Percentiles rank a stretch among this genome's conserved stretches.
These are phyloP conservation scores for Penicillium coprophilum DNA, from an alignment of 495 filamentous ascomycete species.

Conservation along the genomic window DNA sequence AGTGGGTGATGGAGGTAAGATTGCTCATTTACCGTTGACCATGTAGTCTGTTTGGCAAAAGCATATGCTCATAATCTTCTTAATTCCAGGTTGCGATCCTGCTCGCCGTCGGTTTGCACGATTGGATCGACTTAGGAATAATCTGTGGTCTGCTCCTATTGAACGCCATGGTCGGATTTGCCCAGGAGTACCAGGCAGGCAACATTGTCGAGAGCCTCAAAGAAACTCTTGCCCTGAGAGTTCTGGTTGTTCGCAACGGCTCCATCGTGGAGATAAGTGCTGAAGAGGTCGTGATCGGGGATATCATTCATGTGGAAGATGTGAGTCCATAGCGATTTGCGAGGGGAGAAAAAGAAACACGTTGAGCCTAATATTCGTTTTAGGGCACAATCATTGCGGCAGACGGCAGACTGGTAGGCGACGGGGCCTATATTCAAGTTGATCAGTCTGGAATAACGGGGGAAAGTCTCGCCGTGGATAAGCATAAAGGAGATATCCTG, in stretches of 20 bases:
- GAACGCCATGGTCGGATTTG: conserved; percentile 82
- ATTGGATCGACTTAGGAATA: conserved; percentile 80
- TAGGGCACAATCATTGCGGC: conserved; percentile 84
- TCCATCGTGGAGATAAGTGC: conserved; percentile 69
- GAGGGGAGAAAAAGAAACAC: background rate
- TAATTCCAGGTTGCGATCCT: conserved; percentile 61
- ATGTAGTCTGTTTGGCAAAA: background rate
- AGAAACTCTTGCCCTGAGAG: conserved; percentile 84
- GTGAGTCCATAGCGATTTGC: conserved; percentile 32
- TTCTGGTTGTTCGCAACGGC: conserved; percentile 78
- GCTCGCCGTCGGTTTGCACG: conserved; percentile 71
- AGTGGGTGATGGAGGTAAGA: conserved; percentile 88
- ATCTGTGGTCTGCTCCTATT: conserved; percentile 73
- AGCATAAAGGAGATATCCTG: conserved; percentile 72
- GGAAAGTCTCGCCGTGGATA: conserved; percentile 89
- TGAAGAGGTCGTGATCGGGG: conserved; percentile 80
- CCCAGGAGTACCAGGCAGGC: conserved; percentile 86
- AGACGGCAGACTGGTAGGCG: conserved; percentile 80
- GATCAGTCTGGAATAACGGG: conserved; percentile 92
- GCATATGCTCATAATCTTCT: background rate
- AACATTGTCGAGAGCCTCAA: conserved; percentile 91
- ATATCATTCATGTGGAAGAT: conserved; percentile 86
- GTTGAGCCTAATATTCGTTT: conserved; percentile 4
- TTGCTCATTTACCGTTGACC: background rate
- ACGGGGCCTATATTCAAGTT: conserved; percentile 78